These are phyloP conservation scores for Aspergillus versicolor DNA, from an alignment of 2,329 filamentous ascomycete species.

Conservation along the genomic window DNA sequence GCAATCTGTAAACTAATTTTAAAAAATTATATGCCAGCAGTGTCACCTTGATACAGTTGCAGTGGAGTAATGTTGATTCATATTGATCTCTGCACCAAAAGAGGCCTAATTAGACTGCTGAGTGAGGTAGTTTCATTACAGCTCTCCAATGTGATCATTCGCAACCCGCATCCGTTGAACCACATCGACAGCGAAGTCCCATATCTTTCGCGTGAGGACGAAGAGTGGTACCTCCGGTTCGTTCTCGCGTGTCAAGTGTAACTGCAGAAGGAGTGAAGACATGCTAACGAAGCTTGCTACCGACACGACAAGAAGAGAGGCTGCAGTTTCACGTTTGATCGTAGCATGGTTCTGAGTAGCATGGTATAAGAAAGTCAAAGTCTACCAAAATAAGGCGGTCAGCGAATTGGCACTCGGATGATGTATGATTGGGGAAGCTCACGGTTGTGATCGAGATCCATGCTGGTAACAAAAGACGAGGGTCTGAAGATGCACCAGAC, in stretches of 20 bases:
- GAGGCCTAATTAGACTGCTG: neutral
- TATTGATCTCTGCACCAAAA: neutral
- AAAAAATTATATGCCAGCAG: neutral
- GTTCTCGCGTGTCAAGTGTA: conserved; percentile 62
- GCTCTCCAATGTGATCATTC: conserved; percentile 27
- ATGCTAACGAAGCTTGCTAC: conserved; percentile 75
- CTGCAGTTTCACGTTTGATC: conserved; percentile 75
- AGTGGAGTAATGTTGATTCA: neutral
- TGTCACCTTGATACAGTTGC: neutral
- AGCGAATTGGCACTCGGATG: neutral
- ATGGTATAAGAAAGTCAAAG: conserved; percentile 72
- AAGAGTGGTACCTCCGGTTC: conserved; percentile 62
- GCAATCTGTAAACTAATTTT: neutral
- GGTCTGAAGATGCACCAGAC: conserved; percentile 68
- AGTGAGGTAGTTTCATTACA: conserved; percentile 14
- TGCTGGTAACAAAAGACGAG: conserved; percentile 69
- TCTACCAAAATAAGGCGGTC: conserved; percentile 46
- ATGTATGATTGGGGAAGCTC: conserved; percentile 23
- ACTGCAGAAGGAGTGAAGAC: conserved; percentile 65
- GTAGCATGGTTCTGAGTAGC: conserved; percentile 75
- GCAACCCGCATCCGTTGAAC: conserved; percentile 37
- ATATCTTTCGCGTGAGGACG: conserved; percentile 46
- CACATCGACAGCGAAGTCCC: conserved; percentile 37
- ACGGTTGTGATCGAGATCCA: conserved; percentile 78
- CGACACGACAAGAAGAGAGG: conserved; percentile 74